Evolutionary conservation across 2,329 filamentous ascomycete species (phyloP).

Genomic region (Cephalotrichum gorgonifer): DNA sequence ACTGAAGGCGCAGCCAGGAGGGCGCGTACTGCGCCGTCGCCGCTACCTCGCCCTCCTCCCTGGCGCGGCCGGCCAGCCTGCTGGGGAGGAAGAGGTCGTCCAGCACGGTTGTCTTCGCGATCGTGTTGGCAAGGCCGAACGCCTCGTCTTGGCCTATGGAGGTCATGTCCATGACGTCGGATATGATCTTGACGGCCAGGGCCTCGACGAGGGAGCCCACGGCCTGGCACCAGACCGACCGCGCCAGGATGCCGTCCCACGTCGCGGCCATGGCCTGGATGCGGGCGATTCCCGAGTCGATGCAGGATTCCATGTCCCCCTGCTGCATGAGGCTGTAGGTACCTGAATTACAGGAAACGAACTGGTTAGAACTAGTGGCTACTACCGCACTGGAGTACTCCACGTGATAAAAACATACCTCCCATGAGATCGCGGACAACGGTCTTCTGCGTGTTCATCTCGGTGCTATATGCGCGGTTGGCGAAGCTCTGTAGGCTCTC

Average conservation of each 20-base stretch:
- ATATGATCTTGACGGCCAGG: slow-evolving; percentile 47
- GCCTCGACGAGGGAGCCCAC: slow-evolving; percentile 50
- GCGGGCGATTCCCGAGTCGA: slow-evolving; percentile 42
- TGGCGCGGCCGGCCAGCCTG: slow-evolving; percentile 16
- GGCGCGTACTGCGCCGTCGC: slow-evolving; percentile 50
- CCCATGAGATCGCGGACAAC: slow-evolving; percentile 52
- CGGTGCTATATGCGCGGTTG: slow-evolving; percentile 49
- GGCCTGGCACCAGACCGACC: slow-evolving; percentile 53
- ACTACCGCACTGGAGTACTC: neutral
- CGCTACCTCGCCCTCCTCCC: slow-evolving; percentile 31
- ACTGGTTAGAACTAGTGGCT: neutral
- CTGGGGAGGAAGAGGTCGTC: slow-evolving; percentile 50
- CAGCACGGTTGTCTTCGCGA: slow-evolving; percentile 44
- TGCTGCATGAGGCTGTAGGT: slow-evolving; percentile 50
- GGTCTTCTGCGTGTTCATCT: slow-evolving; percentile 50
- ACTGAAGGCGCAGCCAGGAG: slow-evolving; percentile 54
- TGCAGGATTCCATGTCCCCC: slow-evolving; percentile 38
- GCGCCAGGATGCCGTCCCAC: slow-evolving; percentile 49
- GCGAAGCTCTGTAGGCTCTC: slow-evolving; percentile 50
- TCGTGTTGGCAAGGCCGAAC: slow-evolving; percentile 48
- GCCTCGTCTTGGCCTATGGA: slow-evolving; percentile 55
- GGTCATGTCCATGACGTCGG: slow-evolving; percentile 51
- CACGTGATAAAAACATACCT: slow-evolving; percentile 21
- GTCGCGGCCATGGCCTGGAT: slow-evolving; percentile 41
- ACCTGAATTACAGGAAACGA: slow-evolving; percentile 17